Percentiles rank a stretch among this genome's conserved stretches.
Evolutionary conservation across 2,329 filamentous ascomycete species (phyloP).

Genomic region (Botryotinia calthae): DNA sequence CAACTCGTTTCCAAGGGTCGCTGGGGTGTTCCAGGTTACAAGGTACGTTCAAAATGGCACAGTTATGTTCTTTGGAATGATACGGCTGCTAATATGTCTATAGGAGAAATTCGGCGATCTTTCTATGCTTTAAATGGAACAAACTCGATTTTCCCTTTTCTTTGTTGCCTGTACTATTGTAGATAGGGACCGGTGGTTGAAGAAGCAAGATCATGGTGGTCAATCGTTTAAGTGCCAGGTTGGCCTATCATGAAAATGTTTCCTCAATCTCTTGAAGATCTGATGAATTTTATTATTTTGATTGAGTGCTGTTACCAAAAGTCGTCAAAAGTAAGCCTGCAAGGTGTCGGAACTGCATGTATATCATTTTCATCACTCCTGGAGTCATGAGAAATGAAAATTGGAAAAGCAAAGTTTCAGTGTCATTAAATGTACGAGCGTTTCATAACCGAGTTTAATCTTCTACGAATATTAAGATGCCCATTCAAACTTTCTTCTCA

Average conservation of each 20-base stretch:
- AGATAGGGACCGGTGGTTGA: slow-evolving; percentile 49
- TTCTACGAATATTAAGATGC: neutral
- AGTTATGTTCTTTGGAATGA: neutral
- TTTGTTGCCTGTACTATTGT: slow-evolving; percentile 69
- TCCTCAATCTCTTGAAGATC: neutral
- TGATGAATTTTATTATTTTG: slow-evolving; percentile 1
- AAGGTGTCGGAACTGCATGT: neutral
- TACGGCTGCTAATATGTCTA: slow-evolving; percentile 46
- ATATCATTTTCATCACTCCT: neutral
- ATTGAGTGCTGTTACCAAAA: neutral
- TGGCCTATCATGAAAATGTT: slow-evolving; percentile 16
- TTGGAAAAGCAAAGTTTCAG: neutral
- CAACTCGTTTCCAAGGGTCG: slow-evolving; percentile 95
- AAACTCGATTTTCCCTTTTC: slow-evolving; percentile 30
- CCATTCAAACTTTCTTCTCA: neutral
- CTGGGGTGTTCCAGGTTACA: slow-evolving; percentile 98
- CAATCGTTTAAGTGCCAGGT: slow-evolving; percentile 19
- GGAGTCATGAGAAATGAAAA: neutral
- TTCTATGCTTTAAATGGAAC: slow-evolving; percentile 73
- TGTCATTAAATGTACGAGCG: neutral
- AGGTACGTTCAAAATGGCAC: slow-evolving; percentile 59
- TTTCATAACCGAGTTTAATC: neutral
- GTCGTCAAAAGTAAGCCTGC: neutral
- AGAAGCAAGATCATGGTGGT: slow-evolving; percentile 25
- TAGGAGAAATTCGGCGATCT: slow-evolving; percentile 99